Base-by-base conservation (phyloP, 2,329 filamentous ascomycete genomes). In the Triangularia setosa region DNA sequence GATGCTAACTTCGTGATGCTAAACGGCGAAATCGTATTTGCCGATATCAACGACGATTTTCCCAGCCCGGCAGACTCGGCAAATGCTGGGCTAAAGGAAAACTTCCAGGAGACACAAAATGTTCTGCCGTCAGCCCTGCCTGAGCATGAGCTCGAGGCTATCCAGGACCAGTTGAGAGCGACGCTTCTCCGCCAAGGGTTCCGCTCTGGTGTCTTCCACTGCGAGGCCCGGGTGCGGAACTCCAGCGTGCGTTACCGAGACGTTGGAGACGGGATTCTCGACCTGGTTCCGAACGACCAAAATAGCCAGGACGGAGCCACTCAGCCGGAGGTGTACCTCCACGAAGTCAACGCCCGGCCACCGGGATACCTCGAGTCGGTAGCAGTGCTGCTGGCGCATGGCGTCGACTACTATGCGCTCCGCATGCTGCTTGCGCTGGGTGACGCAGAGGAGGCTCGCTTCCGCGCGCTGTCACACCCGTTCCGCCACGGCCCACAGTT, bases 1-100 rank as follows among this genome's bases (percentile, higher is more conserved):
- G 78, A 80, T 63, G 75, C 72, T 56, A 80, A 80, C 68, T 70
- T 81, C 25, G 72, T 78, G 5, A 61, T 81, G 0, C 68, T 70
- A 14, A 70, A 80, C 57, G 78, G 77, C 0, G 69, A 79, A 40
- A 53, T 80, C 1, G 63, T 80, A 4, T 80, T 79, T 66, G 75
- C 67, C 64, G 76, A 81, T 40, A 68, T 79, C 3, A 67, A 68
- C 6, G 78, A 80, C 60, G 74, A 79, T 55, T 76, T 78, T 59
- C 78, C 79, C 7, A 72, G 69, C 48, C 58, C 61, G 1, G 77
- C 65, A 2, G 74, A 77, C 53, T 54, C 62, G 18, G 53, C 61
- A 18, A 58, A 61, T 27, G 63, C 55, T 14, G 64, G 52, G n/a
- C 40, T 64, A 4, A 60, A 53, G 21, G 63, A 68, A 16, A 72